Base-by-base conservation (phyloP, 129 eudicot genomes). In the Deinandra increscens region DNA sequence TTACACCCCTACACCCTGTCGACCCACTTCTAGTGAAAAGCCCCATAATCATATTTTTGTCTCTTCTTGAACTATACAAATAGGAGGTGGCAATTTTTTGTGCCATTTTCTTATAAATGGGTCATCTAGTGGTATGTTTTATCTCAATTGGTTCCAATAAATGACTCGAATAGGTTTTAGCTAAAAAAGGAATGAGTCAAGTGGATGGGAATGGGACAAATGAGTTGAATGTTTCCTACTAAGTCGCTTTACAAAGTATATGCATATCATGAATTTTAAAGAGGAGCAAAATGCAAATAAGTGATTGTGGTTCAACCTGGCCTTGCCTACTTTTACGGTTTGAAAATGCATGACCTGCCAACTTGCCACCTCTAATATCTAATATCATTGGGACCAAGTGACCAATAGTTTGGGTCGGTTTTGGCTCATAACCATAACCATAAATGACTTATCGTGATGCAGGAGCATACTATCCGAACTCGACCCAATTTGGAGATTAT, bases 21-120 rank as follows among this genome's bases (percentile, higher is more conserved):
- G n/a, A n/a, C n/a, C 9, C 33, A 23, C 33, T 11, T 20, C 1
- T 9, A 10, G 34, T 54, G 60, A 54, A n/a, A 23, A 42, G 42
- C 56, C 42, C 66, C 43, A 23, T 70, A 70, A 43, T 58, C 67
- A 71, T 44, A 14, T 42, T 7, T 9, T 49, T 46, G 4, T n/a
- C 46, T 49, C 62, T 50, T 49, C 20, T 68, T 44, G 19, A 15
- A 68, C 14, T 58, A 53, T 20, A 53, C 51, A 54, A 29, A 33
- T 59, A 6, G 31, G 64, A 59, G 19, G n/a, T 29, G 42, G 10
- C 64, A 29, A 1, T 54, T 29, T 54, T 29, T 59, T 59, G n/a
- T 31, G 10, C 20, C 43, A 14, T 26, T 51, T 33, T 31, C 64
- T 13, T 59, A 14, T 56, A 59, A 13, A 59, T 29, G 36, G 38